Base-by-base conservation (phyloP, 1,284 basidiomycete genomes). In the Naganishia sp. region DNA sequence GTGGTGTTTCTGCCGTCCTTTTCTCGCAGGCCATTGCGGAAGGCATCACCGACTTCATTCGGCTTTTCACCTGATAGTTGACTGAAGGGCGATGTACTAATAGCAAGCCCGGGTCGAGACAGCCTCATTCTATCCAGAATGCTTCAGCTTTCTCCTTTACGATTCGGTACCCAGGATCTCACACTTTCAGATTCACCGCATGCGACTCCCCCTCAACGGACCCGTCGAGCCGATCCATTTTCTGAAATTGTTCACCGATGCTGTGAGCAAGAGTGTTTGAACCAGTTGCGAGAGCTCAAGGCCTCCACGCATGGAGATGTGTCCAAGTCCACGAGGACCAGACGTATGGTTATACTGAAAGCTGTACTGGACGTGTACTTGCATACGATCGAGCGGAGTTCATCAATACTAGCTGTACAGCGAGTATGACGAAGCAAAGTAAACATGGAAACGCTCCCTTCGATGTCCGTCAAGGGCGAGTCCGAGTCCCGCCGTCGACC, bases 121-220 rank as follows among this genome's bases (percentile, higher is more conserved):
- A 61, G 48, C 48, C 57, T 50, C 57, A 61, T 61, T 31, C 57
- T 61, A 43, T 16, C 7, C 3, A 50, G 36, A 39, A 13, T 39
- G 9, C 36, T 39, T 39, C 36, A 39, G 36, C 36, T 5, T 39
- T 39, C 36, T 39, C 36, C 36, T 39, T 39, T 13, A 39, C 13
- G 9, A 39, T 39, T 13, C 36, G 2, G 2, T 39, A 39, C 36
- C 13, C 36, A 39, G 7, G n/a, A 9, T 21, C 57, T 52, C 36
- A 61, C 57, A 61, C 57, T 61, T 61, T 61, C 16, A 61, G 48
- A 25, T 52, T 52, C 21, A 61, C 23, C 13, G 57, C 57, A 61
- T 61, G 57, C 3, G 57, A 48, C 33, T 52, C 57, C 18, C 33
- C 48, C n/a, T 52, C 39, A 5, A 31, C 25, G 5, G 15, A 15